phyloP scores from a whole-genome alignment of 805 yeast species.

The Helenozyma baotianmanensis region DNA sequence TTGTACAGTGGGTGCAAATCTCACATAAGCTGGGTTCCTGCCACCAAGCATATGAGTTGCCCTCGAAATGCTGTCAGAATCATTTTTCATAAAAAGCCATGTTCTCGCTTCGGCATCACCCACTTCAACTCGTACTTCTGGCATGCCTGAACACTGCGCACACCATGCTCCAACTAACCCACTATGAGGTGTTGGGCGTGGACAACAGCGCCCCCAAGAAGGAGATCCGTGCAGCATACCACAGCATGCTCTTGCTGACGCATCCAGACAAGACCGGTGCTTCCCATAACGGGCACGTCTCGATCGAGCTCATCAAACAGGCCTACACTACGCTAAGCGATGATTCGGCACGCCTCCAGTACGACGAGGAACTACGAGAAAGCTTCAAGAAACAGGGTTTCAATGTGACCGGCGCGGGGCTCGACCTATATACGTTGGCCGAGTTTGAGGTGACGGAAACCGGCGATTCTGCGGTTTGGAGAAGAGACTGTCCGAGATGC shows the following conservation, averaged over 20 bases:
- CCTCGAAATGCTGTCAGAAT: too few species aligned
- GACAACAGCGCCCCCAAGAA: constrained; percentile 27
- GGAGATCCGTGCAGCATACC: constrained; percentile 63
- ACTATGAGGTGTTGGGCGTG: constrained; percentile 60
- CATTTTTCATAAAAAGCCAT: too few species aligned
- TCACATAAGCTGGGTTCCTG: too few species aligned
- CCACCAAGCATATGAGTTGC: too few species aligned
- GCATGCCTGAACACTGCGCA: too few species aligned
- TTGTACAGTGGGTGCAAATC: too few species aligned
- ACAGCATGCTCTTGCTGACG: constrained; percentile 47
- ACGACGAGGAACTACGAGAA: constrained; percentile 45
- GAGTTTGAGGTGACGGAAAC: constrained; percentile 47
- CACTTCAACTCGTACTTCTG: too few species aligned
- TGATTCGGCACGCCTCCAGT: constrained; percentile 35
- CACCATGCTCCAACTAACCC: constrained; percentile 12
- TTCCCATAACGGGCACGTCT: neutral
- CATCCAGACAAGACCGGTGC: constrained; percentile 73
- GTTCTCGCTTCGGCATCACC: too few species aligned
- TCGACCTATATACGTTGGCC: constrained; percentile 63
- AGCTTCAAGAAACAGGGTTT: constrained; percentile 34
- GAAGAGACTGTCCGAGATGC: constrained; percentile 66
- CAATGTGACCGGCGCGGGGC: constrained; percentile 55
- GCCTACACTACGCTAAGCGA: constrained; percentile 62
- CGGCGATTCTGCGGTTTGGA: constrained; percentile 30
- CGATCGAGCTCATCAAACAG: constrained; percentile 37